Conservation (phyloP, 768 basidiomycete genomes). For the Tephrocybe sp. region DNA sequence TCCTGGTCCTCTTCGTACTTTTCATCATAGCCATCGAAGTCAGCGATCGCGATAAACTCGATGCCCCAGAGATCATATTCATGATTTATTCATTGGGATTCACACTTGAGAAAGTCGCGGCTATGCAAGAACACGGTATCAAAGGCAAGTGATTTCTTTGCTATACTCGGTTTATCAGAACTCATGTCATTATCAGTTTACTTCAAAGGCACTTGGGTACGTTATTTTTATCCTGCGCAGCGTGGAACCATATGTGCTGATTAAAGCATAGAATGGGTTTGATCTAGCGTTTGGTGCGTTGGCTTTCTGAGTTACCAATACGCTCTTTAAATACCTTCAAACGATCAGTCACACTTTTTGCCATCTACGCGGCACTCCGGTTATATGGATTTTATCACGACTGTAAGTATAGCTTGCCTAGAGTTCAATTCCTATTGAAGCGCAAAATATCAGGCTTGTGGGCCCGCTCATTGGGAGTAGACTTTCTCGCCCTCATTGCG, state of each 20-base stretch:
- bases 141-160: constrained; percentile 50
- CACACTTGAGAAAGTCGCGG: constrained; percentile 87
- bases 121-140: constrained; percentile 94
- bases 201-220: constrained; percentile 82
- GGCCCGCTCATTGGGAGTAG: constrained; percentile 71
- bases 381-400: constrained; percentile 73
- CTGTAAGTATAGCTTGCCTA: constrained; percentile 36
- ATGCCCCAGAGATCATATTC: constrained; percentile 66
- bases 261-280: constrained; percentile 72
- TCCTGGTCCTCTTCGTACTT: constrained; percentile 74
- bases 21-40: constrained; percentile 81
- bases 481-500: constrained; percentile 85
- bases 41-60: constrained; percentile 58
- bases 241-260: constrained; percentile 1
- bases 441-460: constrained; percentile 50
- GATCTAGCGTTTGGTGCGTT: constrained; percentile 81
- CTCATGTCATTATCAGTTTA: constrained; percentile 46
- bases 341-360: constrained; percentile 68
- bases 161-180: neutral
- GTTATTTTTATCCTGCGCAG: constrained; percentile 17
- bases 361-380: constrained; percentile 72
- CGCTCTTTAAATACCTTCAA: neutral
- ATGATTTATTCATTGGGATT: constrained; percentile 83
- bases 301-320: neutral
- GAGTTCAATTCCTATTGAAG: neutral